Evolutionary conservation across 1,139 yeast species (phyloP).

Genomic region (Geotrichum carabidarum): DNA sequence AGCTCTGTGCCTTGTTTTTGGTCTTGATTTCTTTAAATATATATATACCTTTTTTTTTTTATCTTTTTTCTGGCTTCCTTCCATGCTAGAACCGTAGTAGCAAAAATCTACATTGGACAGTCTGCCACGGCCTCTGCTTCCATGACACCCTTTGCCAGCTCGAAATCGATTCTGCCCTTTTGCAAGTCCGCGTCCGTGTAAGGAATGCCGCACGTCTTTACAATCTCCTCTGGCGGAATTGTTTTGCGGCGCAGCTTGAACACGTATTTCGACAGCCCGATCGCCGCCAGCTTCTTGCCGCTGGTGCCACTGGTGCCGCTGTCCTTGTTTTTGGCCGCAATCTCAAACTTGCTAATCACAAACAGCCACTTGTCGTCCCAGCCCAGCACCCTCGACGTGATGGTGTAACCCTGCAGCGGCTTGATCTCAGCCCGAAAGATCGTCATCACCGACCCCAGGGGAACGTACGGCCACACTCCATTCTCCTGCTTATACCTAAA

Average conservation of each 20-base stretch:
- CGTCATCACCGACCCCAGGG: slow-evolving; percentile 69
- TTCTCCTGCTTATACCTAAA: slow-evolving; percentile 39
- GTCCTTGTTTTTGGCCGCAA: no score
- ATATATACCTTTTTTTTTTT: no score
- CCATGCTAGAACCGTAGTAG: no score
- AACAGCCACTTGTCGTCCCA: slow-evolving; percentile 90
- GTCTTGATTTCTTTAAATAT: no score
- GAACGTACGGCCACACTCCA: slow-evolving; percentile 59
- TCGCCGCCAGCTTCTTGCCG: slow-evolving; percentile 44
- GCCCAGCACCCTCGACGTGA: slow-evolving; percentile 59
- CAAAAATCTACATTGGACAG: no score
- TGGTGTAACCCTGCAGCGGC: slow-evolving; percentile 55
- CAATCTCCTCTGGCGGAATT: slow-evolving; percentile 56
- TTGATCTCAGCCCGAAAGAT: slow-evolving; percentile 67
- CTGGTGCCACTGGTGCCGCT: background rate
- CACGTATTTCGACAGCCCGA: slow-evolving; percentile 73
- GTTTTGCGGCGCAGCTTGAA: slow-evolving; percentile 71
- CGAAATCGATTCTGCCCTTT: slow-evolving; percentile 41
- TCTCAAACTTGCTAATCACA: slow-evolving; percentile 57
- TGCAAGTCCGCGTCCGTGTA: slow-evolving; percentile 49
- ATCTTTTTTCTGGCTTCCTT: no score
- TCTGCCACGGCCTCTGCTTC: slow-evolving; percentile 36
- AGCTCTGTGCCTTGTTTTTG: no score
- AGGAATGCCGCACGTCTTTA: slow-evolving; percentile 48
- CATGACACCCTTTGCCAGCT: slow-evolving; percentile 37